These are phyloP conservation scores for Stellera chamaejasme DNA, from an alignment of 345 rosid genomes.

Conservation along the genomic window DNA sequence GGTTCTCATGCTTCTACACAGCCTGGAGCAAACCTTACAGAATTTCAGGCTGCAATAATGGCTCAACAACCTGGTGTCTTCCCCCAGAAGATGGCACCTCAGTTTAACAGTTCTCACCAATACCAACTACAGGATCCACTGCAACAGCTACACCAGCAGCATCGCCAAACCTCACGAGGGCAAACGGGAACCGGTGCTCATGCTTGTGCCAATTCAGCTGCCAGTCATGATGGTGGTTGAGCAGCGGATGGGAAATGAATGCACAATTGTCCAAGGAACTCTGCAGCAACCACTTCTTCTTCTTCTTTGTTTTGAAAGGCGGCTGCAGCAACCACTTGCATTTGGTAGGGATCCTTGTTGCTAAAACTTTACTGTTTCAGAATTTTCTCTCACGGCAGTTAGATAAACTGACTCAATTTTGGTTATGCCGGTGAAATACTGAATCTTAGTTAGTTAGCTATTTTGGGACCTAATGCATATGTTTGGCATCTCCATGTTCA, in stretches of 20 bases:
- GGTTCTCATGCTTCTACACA: slow-evolving; percentile 63
- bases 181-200: slow-evolving; percentile 56
- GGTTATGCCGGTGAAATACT: too few relatives aligned
- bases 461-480: too few relatives aligned
- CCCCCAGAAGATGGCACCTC: slow-evolving; percentile 52
- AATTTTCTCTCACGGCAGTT: too few relatives aligned
- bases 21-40: slow-evolving; percentile 67
- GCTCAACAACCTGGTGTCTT: slow-evolving; percentile 48
- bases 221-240: slow-evolving; percentile 16
- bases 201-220: slow-evolving; percentile 16
- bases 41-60: slow-evolving; percentile 62
- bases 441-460: too few relatives aligned
- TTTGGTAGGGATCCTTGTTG: too few relatives aligned
- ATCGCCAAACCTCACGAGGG: slow-evolving; percentile 59
- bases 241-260: slow-evolving; percentile 9
- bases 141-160: slow-evolving; percentile 25
- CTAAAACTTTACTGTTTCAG: too few relatives aligned
- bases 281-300: too few relatives aligned
- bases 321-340: too few relatives aligned
- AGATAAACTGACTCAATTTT: too few relatives aligned
- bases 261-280: too few relatives aligned
- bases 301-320: too few relatives aligned
- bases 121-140: slow-evolving; percentile 36
- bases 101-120: slow-evolving; percentile 58
- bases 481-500: too few relatives aligned